Evolutionary conservation across 306 rosid species (phyloP), one percentile per base, ranked within the genome.

Genomic region (Potentilla sterilis): DNA sequence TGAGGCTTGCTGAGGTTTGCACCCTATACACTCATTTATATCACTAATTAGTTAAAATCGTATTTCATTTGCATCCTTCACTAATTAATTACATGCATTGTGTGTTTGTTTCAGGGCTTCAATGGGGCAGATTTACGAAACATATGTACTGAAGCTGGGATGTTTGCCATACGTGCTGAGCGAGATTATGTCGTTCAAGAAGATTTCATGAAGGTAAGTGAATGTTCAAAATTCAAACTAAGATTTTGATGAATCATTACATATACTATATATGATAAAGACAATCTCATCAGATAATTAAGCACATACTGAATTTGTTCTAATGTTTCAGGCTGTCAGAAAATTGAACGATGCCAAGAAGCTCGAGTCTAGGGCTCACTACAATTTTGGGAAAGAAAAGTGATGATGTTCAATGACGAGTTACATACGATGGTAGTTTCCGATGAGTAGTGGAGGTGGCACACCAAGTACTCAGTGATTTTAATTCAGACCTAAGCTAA

Each of bases 101-200:
- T 63, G 43, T 63, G 47, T 38, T 69, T 76, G 48, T 75, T 37
- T 22, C 82, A 95, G 99, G 99, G 97, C 51, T 92, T 92, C 77
- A 95, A 95, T 85, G 98, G 97, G 41, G 97, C 99, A 76, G 99
- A 95, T 79, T 90, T 95, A 43, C 89, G 99, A 42, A 95, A 95
- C 72, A 89, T 92, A 67, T 95, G 99, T 86, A 90, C 99, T 0
- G 99, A 95, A 84, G 99, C 99, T 79, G 99, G 99, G 72, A 92
- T 95, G 97, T 84, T 91, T 8, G 99, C 99, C 10, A 95, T 95
- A 72, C 96, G 99, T 18, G 97, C 96, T 16, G 99, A 95, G 75
- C 90, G 99, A 22, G 97, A 92, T 80, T 95, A 92, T 69, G 99
- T 95, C 71, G 89, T 89, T 74, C 99, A 95, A 42, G 97, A 90